Evolutionary conservation across 2,329 filamentous ascomycete species (phyloP).

Genomic region (Calonectria pseudoreteaudii): DNA sequence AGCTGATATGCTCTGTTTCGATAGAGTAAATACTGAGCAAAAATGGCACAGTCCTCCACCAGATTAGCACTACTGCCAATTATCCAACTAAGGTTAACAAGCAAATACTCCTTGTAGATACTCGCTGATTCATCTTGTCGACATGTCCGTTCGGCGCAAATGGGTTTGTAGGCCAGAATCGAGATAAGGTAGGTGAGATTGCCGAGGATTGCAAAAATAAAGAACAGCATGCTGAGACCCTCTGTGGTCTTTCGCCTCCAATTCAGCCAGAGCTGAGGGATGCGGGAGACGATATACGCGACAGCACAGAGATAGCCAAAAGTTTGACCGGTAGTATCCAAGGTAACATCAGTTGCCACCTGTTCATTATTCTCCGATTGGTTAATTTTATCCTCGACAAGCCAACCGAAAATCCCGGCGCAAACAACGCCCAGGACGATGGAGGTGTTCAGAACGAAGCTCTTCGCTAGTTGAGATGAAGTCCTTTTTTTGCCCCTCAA

Average conservation of each 20-base stretch:
- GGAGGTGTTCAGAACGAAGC: background rate
- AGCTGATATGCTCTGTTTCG: constrained; percentile 50
- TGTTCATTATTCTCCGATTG: constrained; percentile 53
- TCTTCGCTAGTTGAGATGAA: background rate
- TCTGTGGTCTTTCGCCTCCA: constrained; percentile 93
- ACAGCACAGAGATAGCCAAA: constrained; percentile 94
- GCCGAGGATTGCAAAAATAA: constrained; percentile 94
- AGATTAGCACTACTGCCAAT: constrained; percentile 90
- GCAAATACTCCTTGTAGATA: constrained; percentile 84
- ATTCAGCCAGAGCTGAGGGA: constrained; percentile 93
- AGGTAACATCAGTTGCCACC: constrained; percentile 65
- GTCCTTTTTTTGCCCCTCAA: background rate
- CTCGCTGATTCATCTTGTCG: constrained; percentile 70
- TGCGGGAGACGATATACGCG: constrained; percentile 87
- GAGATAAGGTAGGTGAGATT: constrained; percentile 94
- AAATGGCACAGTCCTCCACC: constrained; percentile 86
- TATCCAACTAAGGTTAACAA: constrained; percentile 92
- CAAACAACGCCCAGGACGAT: constrained; percentile 84
- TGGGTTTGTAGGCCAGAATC: constrained; percentile 89
- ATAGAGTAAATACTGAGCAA: constrained; percentile 93
- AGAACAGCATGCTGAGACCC: constrained; percentile 93
- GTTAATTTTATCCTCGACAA: constrained; percentile 63
- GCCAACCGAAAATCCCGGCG: constrained; percentile 89
- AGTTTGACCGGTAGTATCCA: constrained; percentile 85
- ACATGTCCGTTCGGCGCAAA: constrained; percentile 70